These are phyloP conservation scores for Entrophospora sp. DNA, from an alignment of 192 early-diverging fungal species.

Conservation along the genomic window DNA sequence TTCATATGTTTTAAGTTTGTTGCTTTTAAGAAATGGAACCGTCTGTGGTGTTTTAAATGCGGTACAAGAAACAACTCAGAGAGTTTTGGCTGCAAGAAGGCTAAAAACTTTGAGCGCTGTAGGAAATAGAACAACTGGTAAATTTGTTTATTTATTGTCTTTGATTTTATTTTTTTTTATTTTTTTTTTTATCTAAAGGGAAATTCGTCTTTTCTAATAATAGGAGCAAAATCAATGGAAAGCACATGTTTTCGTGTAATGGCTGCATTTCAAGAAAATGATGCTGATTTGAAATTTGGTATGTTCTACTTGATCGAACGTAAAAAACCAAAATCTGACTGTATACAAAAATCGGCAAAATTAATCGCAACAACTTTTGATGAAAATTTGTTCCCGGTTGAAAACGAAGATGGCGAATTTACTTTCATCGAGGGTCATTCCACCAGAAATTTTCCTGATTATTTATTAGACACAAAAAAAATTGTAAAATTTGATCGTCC, in stretches of 20 bases:
- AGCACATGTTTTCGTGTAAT: neutral
- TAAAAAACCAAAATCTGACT: neutral
- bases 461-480: neutral
- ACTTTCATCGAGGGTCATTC: neutral
- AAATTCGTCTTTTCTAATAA: neutral
- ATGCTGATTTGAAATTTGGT: constrained; percentile 1
- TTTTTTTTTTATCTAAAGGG: neutral
- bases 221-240: constrained; percentile 13
- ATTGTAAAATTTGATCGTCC: neutral
- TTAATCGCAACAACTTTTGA: constrained; percentile 14
- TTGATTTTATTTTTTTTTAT: neutral
- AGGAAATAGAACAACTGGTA: constrained; percentile 24
- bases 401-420: constrained; percentile 2
- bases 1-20: constrained; percentile 28
- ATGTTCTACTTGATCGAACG: neutral
- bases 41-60: constrained; percentile 25
- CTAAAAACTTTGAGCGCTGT: constrained; percentile 27
- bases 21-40: constrained; percentile 25
- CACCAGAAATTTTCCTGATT: constrained; percentile 2
- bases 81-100: constrained; percentile 26
- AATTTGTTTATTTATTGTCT: neutral
- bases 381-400: neutral
- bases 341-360: neutral
- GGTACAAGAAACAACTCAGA: constrained; percentile 30
- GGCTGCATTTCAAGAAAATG: neutral